Evolutionary conservation across 1,284 basidiomycete genomes (phyloP).

Genomic region (Ceratobasidium papillatum): DNA sequence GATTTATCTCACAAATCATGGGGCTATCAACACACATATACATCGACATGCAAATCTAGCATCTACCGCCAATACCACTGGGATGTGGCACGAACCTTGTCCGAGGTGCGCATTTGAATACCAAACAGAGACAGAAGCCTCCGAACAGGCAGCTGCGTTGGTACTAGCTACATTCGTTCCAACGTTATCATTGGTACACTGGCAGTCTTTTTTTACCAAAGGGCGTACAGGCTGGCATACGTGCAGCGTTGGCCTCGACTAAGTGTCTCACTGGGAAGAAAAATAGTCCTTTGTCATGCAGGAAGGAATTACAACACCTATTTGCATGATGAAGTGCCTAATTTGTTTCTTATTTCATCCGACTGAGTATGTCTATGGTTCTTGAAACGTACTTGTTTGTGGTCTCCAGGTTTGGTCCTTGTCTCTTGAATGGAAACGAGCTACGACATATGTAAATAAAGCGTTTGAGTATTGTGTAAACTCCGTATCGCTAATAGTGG

Average conservation of each 20-base stretch:
- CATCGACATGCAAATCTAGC: not conserved
- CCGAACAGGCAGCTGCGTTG: not conserved
- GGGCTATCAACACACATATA: not conserved
- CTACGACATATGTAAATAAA: too few relatives aligned
- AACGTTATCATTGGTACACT: not conserved
- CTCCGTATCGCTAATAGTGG: too few relatives aligned
- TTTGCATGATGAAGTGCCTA: slow-evolving; percentile 3
- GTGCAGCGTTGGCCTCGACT: not conserved
- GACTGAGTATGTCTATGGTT: not conserved
- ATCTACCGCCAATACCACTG: not conserved
- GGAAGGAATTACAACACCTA: not conserved
- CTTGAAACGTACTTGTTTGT: too few relatives aligned
- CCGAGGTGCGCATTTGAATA: not conserved
- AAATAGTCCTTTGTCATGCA: slow-evolving; percentile 11
- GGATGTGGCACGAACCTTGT: slow-evolving; percentile 10
- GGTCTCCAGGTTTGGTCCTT: too few relatives aligned
- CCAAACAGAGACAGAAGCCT: not conserved
- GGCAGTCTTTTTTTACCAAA: slow-evolving; percentile 17
- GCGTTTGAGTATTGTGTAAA: too few relatives aligned
- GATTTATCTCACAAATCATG: slow-evolving; percentile 18
- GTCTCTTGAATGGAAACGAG: too few relatives aligned
- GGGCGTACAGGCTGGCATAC: slow-evolving; percentile 15
- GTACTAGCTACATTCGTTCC: not conserved
- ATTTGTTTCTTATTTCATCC: not conserved
- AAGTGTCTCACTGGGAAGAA: not conserved